Evolutionary conservation across 2,329 filamentous ascomycete species (phyloP).

Genomic region (Eurotiales sp.): DNA sequence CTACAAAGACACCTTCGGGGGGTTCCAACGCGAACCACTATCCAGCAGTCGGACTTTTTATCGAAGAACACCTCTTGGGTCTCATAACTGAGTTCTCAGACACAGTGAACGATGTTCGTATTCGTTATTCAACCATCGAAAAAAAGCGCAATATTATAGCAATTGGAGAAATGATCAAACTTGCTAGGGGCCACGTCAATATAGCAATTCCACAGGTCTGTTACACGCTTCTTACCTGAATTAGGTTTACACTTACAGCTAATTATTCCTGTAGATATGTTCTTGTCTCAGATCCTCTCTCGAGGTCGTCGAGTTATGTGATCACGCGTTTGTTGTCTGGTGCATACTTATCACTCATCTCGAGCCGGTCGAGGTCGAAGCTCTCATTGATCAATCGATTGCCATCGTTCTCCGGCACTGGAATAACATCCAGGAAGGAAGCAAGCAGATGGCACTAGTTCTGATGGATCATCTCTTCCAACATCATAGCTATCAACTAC

Average conservation of each 20-base stretch:
- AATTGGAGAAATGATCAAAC: conserved; percentile 79
- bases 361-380: conserved; percentile 72
- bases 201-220: conserved; percentile 79
- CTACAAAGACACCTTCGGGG: conserved; percentile 45
- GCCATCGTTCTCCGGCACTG: conserved; percentile 83
- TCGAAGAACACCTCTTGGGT: conserved; percentile 79
- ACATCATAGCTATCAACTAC: conserved; percentile 59
- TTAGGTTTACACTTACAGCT: neutral
- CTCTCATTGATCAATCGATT: conserved; percentile 82
- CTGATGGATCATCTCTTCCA: conserved; percentile 64
- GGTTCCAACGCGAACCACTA: conserved; percentile 45
- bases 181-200: conserved; percentile 69
- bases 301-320: conserved; percentile 67
- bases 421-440: conserved; percentile 59
- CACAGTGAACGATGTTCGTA: conserved; percentile 65
- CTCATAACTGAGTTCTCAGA: conserved; percentile 81
- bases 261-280: conserved; percentile 61
- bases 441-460: conserved; percentile 57
- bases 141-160: conserved; percentile 74
- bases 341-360: conserved; percentile 70
- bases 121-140: conserved; percentile 59
- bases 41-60: conserved; percentile 66
- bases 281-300: conserved; percentile 88
- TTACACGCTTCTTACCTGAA: conserved; percentile 11
- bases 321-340: conserved; percentile 81